Evolutionary conservation across 805 yeast genomes (phyloP).

Genomic region (Myxozyma sirexii): DNA sequence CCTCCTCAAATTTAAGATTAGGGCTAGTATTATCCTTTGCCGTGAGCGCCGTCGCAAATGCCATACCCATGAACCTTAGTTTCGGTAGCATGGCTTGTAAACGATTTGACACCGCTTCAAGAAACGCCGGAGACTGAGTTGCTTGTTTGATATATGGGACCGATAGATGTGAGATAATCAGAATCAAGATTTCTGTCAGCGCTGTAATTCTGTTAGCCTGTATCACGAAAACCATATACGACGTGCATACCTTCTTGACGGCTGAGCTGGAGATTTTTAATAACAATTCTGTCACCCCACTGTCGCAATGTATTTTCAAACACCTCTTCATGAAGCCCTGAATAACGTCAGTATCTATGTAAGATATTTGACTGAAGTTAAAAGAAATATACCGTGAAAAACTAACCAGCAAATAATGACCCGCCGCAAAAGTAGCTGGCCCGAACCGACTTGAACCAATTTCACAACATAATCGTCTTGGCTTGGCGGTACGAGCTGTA

Average conservation of each 20-base stretch:
- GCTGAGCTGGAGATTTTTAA: constrained; percentile 17
- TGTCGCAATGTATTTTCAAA: constrained; percentile 13
- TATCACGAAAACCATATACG: not conserved
- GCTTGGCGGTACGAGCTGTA: constrained; percentile 4
- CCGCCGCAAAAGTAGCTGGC: constrained; percentile 7
- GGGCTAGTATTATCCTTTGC: constrained; percentile 23
- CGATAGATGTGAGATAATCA: constrained; percentile 18
- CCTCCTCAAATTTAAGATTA: constrained; percentile 38
- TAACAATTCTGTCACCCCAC: constrained; percentile 24
- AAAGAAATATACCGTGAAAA: constrained; percentile 6
- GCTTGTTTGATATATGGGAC: not conserved
- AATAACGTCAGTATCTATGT: not conserved
- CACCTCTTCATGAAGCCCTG: constrained; percentile 20
- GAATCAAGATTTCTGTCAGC: constrained; percentile 14
- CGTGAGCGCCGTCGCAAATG: constrained; percentile 54
- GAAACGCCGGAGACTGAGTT: constrained; percentile 47
- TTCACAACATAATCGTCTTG: constrained; percentile 9
- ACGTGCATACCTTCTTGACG: constrained; percentile 19
- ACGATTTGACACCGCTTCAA: constrained; percentile 56
- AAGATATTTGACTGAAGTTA: not conserved
- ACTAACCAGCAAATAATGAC: constrained; percentile 22
- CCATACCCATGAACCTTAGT: constrained; percentile 58
- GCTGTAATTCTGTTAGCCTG: not conserved
- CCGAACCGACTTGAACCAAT: not conserved
- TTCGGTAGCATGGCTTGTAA: constrained; percentile 53